These are phyloP conservation scores for Xylaria multiplex DNA, from an alignment of 2,329 filamentous ascomycete species.

Conservation along the genomic window DNA sequence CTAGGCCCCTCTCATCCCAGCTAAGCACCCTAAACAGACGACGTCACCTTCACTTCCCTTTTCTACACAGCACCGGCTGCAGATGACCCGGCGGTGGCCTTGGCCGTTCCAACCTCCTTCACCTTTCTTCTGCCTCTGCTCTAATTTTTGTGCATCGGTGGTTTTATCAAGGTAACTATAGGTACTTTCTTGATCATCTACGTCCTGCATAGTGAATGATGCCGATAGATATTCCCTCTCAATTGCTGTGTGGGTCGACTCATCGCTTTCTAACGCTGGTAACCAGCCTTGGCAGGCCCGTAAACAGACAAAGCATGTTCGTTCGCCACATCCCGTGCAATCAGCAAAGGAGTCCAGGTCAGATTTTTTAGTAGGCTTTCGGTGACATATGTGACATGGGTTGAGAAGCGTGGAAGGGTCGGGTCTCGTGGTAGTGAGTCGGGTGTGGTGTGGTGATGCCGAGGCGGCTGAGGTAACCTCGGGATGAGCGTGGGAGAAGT, in stretches of 20 bases:
- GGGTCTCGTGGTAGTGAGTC: conserved; percentile 32
- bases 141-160: conserved; percentile 18
- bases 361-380: conserved; percentile 70
- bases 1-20: conserved; percentile 54
- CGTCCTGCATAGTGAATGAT: conserved; percentile 64
- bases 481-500: conserved; percentile 45
- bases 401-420: conserved; percentile 51
- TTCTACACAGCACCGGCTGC: conserved; percentile 76
- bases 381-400: conserved; percentile 75
- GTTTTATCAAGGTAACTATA: conserved; percentile 16
- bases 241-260: conserved; percentile 29
- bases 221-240: conserved; percentile 50
- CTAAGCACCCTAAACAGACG: conserved; percentile 71
- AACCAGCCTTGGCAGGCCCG: conserved; percentile 68
- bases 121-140: conserved; percentile 35
- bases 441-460: conserved; percentile 25
- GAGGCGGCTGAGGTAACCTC: conserved; percentile 30
- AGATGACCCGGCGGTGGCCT: conserved; percentile 66
- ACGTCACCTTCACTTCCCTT: conserved; percentile 71
- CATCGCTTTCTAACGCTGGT: conserved; percentile 21
- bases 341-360: conserved; percentile 74
- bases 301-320: conserved; percentile 76
- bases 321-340: conserved; percentile 69
- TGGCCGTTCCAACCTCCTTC: conserved; percentile 46
- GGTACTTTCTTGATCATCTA: conserved; percentile 49